These are phyloP conservation scores for Fusarium annulatum DNA, from an alignment of 2,329 filamentous ascomycete genomes.

Conservation along the genomic window DNA sequence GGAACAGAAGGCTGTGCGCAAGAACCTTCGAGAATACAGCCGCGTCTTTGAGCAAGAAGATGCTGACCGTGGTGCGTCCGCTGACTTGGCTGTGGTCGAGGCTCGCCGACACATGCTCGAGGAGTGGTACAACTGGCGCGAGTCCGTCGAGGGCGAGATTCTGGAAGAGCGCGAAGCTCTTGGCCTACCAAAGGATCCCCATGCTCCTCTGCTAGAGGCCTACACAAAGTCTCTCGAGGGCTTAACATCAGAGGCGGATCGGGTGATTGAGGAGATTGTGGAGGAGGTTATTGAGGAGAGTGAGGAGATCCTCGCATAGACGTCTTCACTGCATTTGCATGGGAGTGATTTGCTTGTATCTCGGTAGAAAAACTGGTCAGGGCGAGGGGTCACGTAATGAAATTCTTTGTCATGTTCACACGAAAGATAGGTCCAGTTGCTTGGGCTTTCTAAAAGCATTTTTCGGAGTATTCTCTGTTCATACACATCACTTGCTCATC, in stretches of 20 bases:
- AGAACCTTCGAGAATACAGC: conserved; percentile 97
- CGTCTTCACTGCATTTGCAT: conserved; percentile 46
- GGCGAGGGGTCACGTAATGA: conserved; percentile 51
- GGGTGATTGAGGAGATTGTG: conserved; percentile 88
- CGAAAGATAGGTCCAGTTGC: conserved; percentile 34
- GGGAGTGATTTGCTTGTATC: conserved; percentile 49
- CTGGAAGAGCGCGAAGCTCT: conserved; percentile 75
- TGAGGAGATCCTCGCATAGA: conserved; percentile 75
- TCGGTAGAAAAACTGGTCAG: conserved; percentile 49
- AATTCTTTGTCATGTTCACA: conserved; percentile 44
- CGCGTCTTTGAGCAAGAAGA: conserved; percentile 96
- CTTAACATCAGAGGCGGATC: conserved; percentile 72
- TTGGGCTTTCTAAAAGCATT: conserved; percentile 40
- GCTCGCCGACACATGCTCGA: conserved; percentile 82
- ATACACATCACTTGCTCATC: background rate
- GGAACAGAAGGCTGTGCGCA: conserved; percentile 97
- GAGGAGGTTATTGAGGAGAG: conserved; percentile 87
- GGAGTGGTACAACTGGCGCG: conserved; percentile 91
- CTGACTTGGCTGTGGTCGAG: conserved; percentile 94
- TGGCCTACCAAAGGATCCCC: conserved; percentile 73
- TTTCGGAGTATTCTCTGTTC: conserved; percentile 29
- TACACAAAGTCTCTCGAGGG: conserved; percentile 64
- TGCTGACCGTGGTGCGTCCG: conserved; percentile 89
- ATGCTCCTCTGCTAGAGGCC: conserved; percentile 69
- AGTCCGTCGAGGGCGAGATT: conserved; percentile 76